Conservation (phyloP, 257 asterid species). For the Solanum verrucosum region DNA sequence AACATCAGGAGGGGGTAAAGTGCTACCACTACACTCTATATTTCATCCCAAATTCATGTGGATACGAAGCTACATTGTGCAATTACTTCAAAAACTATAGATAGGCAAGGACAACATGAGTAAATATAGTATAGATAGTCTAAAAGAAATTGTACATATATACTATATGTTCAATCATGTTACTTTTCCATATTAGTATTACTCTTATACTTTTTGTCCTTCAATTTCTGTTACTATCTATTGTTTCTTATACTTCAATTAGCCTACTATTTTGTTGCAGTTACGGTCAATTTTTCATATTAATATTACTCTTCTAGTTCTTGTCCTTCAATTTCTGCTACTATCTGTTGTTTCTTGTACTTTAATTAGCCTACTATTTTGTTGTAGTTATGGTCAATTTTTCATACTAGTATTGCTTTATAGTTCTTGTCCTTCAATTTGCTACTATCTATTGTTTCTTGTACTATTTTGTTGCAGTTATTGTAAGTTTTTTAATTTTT, state of each 20-base stretch:
- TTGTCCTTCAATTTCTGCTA: not conserved
- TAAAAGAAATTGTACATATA: too few relatives aligned
- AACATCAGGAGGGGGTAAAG: not conserved
- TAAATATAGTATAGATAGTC: too few relatives aligned
- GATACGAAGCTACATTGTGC: not conserved
- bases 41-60: not conserved
- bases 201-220: not conserved
- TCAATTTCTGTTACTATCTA: rapidly evolving
- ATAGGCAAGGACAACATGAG: too few relatives aligned
- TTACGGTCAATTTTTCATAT: not conserved
- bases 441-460: not conserved
- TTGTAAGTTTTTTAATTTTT: too few relatives aligned
- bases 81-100: not conserved
- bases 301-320: not conserved
- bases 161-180: too few relatives aligned
- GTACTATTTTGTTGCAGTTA: not conserved
- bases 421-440: not conserved
- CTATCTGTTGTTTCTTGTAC: not conserved
- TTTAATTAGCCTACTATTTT: not conserved
- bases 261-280: not conserved
- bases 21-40: not conserved
- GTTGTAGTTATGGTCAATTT: not conserved
- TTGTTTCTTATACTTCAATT: not conserved
- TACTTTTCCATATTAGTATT: not conserved
- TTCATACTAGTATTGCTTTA: too few relatives aligned